Percentiles rank a stretch among this genome's conserved stretches.
Evolutionary conservation across 176 grass and related monocot species (phyloP).

Genomic region (Paspalum vaginatum): DNA sequence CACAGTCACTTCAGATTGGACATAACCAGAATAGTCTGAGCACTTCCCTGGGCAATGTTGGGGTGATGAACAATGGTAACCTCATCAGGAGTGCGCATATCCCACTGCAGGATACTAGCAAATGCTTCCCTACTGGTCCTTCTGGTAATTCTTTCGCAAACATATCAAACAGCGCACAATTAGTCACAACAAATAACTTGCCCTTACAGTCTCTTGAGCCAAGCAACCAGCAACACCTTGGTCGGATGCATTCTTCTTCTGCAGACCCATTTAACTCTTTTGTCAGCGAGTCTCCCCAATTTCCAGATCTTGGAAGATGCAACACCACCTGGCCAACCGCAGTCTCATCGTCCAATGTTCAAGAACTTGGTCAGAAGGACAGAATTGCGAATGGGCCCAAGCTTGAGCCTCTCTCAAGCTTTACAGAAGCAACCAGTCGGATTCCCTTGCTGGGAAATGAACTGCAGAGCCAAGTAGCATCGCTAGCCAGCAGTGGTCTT

Average conservation of each 20-base stretch:
- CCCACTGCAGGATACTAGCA: slow-evolving; percentile 44
- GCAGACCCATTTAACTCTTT: slow-evolving; percentile 48
- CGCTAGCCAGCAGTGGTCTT: slow-evolving; percentile 36
- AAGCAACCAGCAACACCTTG: slow-evolving; percentile 44
- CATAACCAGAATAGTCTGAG: slow-evolving; percentile 47
- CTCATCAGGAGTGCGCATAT: slow-evolving; percentile 46
- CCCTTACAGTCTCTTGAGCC: slow-evolving; percentile 45
- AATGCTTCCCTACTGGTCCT: slow-evolving; percentile 41
- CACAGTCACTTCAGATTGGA: slow-evolving; percentile 47
- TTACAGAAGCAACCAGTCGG: slow-evolving; percentile 41
- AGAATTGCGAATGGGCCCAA: slow-evolving; percentile 44
- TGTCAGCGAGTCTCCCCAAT: slow-evolving; percentile 43
- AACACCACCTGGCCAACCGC: slow-evolving; percentile 57
- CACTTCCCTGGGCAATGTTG: slow-evolving; percentile 43
- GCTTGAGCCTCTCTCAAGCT: slow-evolving; percentile 42
- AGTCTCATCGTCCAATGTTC: slow-evolving; percentile 52
- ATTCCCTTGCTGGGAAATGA: slow-evolving; percentile 55
- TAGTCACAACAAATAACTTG: slow-evolving; percentile 43
- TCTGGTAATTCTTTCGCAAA: slow-evolving; percentile 52
- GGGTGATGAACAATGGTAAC: slow-evolving; percentile 49
- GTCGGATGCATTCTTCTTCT: slow-evolving; percentile 44
- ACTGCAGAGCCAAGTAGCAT: slow-evolving; percentile 37
- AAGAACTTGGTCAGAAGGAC: slow-evolving; percentile 48
- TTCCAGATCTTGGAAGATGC: slow-evolving; percentile 54
- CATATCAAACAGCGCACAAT: slow-evolving; percentile 41